Evolutionary conservation across 495 filamentous ascomycete species (phyloP).

Genomic region (Penicillium canariense): DNA sequence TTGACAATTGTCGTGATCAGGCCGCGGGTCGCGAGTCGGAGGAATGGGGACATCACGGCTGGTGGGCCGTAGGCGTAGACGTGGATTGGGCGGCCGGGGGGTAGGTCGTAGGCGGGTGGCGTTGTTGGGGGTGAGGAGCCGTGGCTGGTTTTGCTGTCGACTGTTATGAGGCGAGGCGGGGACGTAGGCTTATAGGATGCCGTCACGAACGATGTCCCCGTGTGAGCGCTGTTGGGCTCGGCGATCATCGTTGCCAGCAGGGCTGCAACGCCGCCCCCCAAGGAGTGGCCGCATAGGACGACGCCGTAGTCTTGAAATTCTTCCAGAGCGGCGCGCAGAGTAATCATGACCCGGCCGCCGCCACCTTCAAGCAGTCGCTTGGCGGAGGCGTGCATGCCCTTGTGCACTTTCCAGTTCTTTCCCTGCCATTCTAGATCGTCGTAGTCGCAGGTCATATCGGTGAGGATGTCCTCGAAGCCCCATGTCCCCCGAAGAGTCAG

Average conservation of each 20-base stretch:
- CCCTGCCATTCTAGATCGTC: constrained; percentile 69
- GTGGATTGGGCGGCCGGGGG: constrained; percentile 65
- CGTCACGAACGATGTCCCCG: constrained; percentile 57
- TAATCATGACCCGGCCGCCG: constrained; percentile 61
- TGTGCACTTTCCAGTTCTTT: constrained; percentile 69
- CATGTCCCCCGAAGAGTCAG: constrained; percentile 74
- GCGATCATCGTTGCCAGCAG: constrained; percentile 73
- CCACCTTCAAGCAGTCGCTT: constrained; percentile 65
- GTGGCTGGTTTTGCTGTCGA: constrained; percentile 21
- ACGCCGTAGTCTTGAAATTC: constrained; percentile 72
- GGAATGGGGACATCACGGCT: constrained; percentile 67
- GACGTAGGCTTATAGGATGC: constrained; percentile 33
- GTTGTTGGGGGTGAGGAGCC: neutral
- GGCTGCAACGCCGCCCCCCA: constrained; percentile 73
- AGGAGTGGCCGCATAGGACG: constrained; percentile 72
- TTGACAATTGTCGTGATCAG: constrained; percentile 74
- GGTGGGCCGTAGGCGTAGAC: constrained; percentile 80
- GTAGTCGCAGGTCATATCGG: constrained; percentile 80
- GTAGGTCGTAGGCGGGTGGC: constrained; percentile 49
- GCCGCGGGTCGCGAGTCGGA: constrained; percentile 68
- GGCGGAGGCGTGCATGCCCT: constrained; percentile 79
- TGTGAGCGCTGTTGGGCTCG: constrained; percentile 50
- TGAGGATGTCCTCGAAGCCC: constrained; percentile 77
- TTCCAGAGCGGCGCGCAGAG: constrained; percentile 67
- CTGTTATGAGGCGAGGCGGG: constrained; percentile 42